Conservation (phyloP, 2,329 filamentous ascomycete species). For the Alternaria atra region DNA sequence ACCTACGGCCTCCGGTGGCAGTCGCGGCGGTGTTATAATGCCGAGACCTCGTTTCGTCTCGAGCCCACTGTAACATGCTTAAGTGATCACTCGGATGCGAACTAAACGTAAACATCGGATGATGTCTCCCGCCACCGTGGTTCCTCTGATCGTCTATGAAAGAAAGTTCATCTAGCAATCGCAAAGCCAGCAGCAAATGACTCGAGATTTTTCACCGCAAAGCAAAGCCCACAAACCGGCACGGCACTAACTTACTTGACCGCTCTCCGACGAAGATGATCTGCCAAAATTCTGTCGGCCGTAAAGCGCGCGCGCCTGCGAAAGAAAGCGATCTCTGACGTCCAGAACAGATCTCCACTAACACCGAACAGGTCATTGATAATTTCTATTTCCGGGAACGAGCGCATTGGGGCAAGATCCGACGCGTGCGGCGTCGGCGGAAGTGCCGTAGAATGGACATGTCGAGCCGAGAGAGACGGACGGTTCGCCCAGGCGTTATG, state of each 20-base stretch:
- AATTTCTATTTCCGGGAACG: constrained; percentile 5
- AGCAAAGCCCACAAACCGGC: neutral
- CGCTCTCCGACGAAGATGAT: neutral
- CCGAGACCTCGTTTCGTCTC: neutral
- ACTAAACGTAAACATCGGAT: neutral
- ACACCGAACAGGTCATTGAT: constrained; percentile 13
- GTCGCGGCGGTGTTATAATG: neutral
- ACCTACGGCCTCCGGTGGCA: neutral
- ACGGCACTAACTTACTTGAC: neutral
- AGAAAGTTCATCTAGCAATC: neutral
- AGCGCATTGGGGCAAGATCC: neutral
- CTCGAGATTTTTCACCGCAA: neutral
- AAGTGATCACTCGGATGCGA: neutral
- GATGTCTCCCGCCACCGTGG: neutral
- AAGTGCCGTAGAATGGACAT: neutral
- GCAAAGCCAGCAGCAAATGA: neutral
- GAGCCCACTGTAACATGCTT: neutral
- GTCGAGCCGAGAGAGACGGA: constrained; percentile 2
- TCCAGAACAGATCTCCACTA: neutral
- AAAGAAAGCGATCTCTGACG: neutral
- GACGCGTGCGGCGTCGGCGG: neutral
- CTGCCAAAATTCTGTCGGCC: neutral
- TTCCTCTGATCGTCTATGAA: neutral
- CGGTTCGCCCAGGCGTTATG: neutral
- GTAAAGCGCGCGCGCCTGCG: neutral